Evolutionary conservation across 2,329 filamentous ascomycete species (phyloP).

Genomic region (Coleophoma cylindrospora): DNA sequence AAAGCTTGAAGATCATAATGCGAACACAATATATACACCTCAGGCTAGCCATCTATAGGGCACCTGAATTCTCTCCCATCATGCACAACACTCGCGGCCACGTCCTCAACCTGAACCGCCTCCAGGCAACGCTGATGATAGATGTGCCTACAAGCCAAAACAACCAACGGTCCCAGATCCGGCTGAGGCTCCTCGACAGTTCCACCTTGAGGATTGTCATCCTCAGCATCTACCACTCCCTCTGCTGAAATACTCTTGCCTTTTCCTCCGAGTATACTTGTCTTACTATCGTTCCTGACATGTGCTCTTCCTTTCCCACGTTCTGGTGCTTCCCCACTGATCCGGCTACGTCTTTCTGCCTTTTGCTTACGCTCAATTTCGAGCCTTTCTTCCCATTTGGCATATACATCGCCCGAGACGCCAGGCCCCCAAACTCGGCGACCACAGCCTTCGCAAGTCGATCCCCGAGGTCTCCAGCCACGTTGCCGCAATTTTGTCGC

Average conservation of each 20-base stretch:
- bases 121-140: slow-evolving; percentile 68
- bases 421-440: slow-evolving; percentile 85
- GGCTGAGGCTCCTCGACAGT: slow-evolving; percentile 37
- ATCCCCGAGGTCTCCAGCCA: slow-evolving; percentile 84
- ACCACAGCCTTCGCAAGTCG: slow-evolving; percentile 83
- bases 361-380: slow-evolving; percentile 37
- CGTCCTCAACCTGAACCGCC: slow-evolving; percentile 46
- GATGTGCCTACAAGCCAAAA: slow-evolving; percentile 66
- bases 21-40: slow-evolving; percentile 5
- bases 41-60: slow-evolving; percentile 33
- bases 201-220: slow-evolving; percentile 30
- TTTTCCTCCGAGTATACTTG: slow-evolving; percentile 14
- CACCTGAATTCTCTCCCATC: slow-evolving; percentile 32
- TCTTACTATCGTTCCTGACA: slow-evolving; percentile 19
- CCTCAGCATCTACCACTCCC: slow-evolving; percentile 17
- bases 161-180: slow-evolving; percentile 58
- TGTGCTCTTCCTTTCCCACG: slow-evolving; percentile 35
- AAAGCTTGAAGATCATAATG: neutral
- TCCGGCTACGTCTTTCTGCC: slow-evolving; percentile 27
- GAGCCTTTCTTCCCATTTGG: slow-evolving; percentile 70
- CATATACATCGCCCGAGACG: slow-evolving; percentile 70
- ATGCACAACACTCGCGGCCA: slow-evolving; percentile 47
- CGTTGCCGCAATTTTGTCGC: slow-evolving; percentile 71
- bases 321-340: slow-evolving; percentile 26
- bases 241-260: slow-evolving; percentile 22